These are phyloP conservation scores for Acrocalymma vagum DNA, from an alignment of 2,329 filamentous ascomycete genomes.

Conservation along the genomic window DNA sequence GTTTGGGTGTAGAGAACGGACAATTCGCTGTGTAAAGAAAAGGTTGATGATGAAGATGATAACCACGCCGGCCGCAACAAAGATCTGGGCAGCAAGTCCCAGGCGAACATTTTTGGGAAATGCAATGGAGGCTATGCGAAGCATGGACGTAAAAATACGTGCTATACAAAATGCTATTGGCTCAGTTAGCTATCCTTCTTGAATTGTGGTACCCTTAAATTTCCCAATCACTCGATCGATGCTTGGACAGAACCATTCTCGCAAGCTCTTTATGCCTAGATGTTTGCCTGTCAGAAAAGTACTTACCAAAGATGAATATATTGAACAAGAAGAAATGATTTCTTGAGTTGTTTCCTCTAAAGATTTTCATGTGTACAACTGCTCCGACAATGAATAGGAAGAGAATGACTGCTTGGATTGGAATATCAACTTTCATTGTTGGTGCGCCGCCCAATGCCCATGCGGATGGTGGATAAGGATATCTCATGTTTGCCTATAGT, in stretches of 20 bases:
- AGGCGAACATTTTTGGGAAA: slow-evolving; percentile 53
- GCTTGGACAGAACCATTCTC: too few species aligned
- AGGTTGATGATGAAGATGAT: slow-evolving; percentile 82
- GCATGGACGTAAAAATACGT: slow-evolving; percentile 49
- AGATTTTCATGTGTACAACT: slow-evolving; percentile 51
- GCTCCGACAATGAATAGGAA: slow-evolving; percentile 51
- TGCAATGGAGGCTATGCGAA: slow-evolving; percentile 45
- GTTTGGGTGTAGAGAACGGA: slow-evolving; percentile 75
- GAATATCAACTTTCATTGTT: slow-evolving; percentile 48
- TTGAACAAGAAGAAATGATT: slow-evolving; percentile 54
- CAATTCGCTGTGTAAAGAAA: slow-evolving; percentile 76
- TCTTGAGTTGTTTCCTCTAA: slow-evolving; percentile 46
- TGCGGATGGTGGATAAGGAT: slow-evolving; percentile 38
- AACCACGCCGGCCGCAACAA: slow-evolving; percentile 77
- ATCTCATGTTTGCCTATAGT: slow-evolving; percentile 22
- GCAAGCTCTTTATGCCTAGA: too few species aligned
- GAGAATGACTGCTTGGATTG: slow-evolving; percentile 52
- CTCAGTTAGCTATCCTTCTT: slow-evolving; percentile 1
- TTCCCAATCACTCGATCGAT: too few species aligned
- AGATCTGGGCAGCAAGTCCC: slow-evolving; percentile 69
- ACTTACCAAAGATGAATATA: slow-evolving; percentile 49
- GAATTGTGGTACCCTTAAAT: not conserved
- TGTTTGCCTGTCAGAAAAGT: not conserved
- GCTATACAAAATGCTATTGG: slow-evolving; percentile 52
- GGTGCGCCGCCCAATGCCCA: slow-evolving; percentile 50